These are phyloP conservation scores for Pythium scleroteichum DNA, from an alignment of 352 stramenopile genomes.

Conservation along the genomic window DNA sequence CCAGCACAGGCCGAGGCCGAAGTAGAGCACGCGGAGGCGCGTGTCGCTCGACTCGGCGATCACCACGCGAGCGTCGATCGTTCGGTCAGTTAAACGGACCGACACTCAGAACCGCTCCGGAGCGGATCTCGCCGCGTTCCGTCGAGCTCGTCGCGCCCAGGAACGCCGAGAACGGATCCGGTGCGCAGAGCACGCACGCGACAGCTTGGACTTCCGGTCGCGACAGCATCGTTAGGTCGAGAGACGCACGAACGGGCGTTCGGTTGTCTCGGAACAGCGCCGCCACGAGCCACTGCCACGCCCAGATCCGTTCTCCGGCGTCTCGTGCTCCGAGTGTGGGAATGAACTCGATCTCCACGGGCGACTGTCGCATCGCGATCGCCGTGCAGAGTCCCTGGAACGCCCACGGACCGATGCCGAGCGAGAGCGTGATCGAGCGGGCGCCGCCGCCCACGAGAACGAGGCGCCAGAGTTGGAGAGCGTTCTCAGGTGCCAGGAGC, in stretches of 20 bases:
- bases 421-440: neutral
- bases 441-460: neutral
- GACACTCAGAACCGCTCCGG: too few relatives aligned
- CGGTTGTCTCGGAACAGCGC: neutral
- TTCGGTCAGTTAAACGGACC: too few relatives aligned
- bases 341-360: neutral
- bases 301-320: neutral
- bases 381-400: constrained; percentile 1
- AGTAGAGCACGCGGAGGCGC: neutral
- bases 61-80: too few relatives aligned
- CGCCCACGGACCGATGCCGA: neutral
- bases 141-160: too few relatives aligned
- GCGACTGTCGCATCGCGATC: neutral
- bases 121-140: too few relatives aligned
- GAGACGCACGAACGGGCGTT: neutral
- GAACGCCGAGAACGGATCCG: too few relatives aligned
- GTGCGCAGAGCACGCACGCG: neutral
- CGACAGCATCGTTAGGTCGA: neutral
- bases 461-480: neutral
- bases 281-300: constrained; percentile 6
- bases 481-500: neutral
- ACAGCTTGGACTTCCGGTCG: neutral
- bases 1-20: neutral
- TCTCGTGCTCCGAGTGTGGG: neutral
- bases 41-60: neutral